Evolutionary conservation across 805 yeast genomes (phyloP), one percentile per base, ranked within the genome.

Genomic region (Metschnikowia rubicola): DNA sequence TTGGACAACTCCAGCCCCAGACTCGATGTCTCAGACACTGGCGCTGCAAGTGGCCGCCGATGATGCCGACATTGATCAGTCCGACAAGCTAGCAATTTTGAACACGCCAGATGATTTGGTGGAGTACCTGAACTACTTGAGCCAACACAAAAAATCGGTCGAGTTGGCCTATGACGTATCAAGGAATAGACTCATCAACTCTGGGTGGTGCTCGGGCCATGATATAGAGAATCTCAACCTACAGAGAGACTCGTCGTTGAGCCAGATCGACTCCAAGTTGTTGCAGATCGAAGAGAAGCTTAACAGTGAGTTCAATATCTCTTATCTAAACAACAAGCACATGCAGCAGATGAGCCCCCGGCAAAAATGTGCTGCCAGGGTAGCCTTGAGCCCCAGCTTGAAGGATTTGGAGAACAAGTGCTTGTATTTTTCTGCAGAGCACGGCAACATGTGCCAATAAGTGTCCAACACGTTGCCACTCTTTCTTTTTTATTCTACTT

Each of bases 121-220:
- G 29, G 65, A 64, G 41, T 72, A 65, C 53, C 64, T 61, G 51
- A 48, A 54, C 11, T 71, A 63, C 50, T 59, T 71, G 46, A 58
- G 53, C 21, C 59, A 63, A 45, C 73, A 70, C 53, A 70, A 68
- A 50, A 57, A 55, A 38, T 58, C 66, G 6, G 63, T 69, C 10
- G 58, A 53, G 32, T 66, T 65, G 12, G 71, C 73, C 3, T 71
- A 61, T 51, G 66, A 61, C 34, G 51, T 58, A 26, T 66, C 76
- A 15, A 65, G 57, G 43, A 52, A 57, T 36, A 61, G 68, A 42
- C 61, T 72, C 44, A 46, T 49, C 29, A 61, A 60, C 38, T 63
- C 69, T 31, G 77, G 77, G 2, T 72, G 77, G 77, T 71, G 75
- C 52, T 69, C 74, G 2, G 57, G 51, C 37, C 67, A 69, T 50